Evolutionary conservation across 2,329 filamentous ascomycete genomes (phyloP).

Genomic region (Aspergillus fischeri): DNA sequence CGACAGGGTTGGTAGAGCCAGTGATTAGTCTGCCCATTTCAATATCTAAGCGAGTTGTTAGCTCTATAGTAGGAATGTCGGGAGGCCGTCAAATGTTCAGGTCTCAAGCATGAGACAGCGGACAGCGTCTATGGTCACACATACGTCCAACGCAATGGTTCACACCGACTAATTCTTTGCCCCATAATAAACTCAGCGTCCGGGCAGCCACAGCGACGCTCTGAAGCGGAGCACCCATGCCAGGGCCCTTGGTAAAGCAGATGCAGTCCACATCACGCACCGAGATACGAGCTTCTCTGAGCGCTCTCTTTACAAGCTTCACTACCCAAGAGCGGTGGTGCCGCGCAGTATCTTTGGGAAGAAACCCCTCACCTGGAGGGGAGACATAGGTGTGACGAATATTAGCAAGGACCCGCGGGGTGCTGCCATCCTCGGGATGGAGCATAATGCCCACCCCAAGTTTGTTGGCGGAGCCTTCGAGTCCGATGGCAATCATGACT

Average conservation of each 20-base stretch:
- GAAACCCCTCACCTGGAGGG: constrained; percentile 87
- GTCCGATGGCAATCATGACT: constrained; percentile 63
- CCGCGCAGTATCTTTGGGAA: constrained; percentile 90
- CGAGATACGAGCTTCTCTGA: constrained; percentile 62
- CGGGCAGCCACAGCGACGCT: constrained; percentile 82
- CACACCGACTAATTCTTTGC: constrained; percentile 82
- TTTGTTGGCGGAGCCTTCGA: constrained; percentile 97
- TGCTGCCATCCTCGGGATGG: constrained; percentile 56
- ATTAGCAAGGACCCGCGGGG: constrained; percentile 77
- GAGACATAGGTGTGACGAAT: constrained; percentile 90
- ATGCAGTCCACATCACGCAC: constrained; percentile 76
- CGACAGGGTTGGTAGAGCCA: constrained; percentile 83
- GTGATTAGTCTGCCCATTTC: constrained; percentile 97
- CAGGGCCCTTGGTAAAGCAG: constrained; percentile 92
- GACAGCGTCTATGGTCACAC: constrained; percentile 17
- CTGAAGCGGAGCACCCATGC: constrained; percentile 91
- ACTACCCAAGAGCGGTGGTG: constrained; percentile 89
- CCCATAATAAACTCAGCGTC: constrained; percentile 78
- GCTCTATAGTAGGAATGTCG: neutral
- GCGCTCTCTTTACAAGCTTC: constrained; percentile 70
- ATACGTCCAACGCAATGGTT: constrained; percentile 92
- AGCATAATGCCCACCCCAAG: constrained; percentile 89
- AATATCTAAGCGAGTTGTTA: constrained; percentile 56
- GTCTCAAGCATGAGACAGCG: neutral
- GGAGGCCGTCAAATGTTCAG: neutral